phyloP scores from a whole-genome alignment of 2,329 filamentous ascomycete genomes.

The Helicocarpus griseus region DNA sequence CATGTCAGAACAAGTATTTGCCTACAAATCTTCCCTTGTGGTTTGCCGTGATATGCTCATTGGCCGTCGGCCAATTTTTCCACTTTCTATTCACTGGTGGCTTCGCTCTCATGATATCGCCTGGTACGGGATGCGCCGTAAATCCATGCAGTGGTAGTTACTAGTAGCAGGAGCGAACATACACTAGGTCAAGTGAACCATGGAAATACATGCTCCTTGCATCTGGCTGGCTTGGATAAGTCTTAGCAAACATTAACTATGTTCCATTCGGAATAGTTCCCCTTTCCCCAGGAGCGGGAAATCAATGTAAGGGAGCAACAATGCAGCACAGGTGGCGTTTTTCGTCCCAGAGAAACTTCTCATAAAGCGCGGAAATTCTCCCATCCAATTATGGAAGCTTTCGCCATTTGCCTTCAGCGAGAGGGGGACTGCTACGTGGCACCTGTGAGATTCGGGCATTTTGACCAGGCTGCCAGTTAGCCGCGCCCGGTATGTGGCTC shows the following conservation, averaged over 20 bases:
- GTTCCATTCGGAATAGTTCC: background rate
- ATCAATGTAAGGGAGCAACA: background rate
- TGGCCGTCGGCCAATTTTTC: background rate
- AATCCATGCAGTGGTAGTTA: constrained; percentile 2
- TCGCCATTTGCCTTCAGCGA: background rate
- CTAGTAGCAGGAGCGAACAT: no score
- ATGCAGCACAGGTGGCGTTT: constrained; percentile 2
- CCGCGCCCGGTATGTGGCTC: constrained; percentile 1
- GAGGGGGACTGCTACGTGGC: background rate
- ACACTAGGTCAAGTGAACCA: background rate
- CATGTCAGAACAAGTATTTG: background rate
- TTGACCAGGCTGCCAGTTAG: background rate
- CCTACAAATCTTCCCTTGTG: background rate
- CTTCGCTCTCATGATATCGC: background rate
- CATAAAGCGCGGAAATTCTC: background rate
- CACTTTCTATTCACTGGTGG: background rate
- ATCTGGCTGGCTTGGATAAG: background rate
- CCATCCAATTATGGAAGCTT: background rate
- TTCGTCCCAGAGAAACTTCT: background rate
- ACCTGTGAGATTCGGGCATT: constrained; percentile 1
- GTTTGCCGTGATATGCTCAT: background rate
- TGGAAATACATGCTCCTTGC: background rate
- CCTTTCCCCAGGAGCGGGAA: background rate
- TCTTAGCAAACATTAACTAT: background rate
- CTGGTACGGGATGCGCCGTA: background rate